These are phyloP conservation scores for Talaromyces stipitatus DNA, from an alignment of 495 filamentous ascomycete species.

Conservation along the genomic window DNA sequence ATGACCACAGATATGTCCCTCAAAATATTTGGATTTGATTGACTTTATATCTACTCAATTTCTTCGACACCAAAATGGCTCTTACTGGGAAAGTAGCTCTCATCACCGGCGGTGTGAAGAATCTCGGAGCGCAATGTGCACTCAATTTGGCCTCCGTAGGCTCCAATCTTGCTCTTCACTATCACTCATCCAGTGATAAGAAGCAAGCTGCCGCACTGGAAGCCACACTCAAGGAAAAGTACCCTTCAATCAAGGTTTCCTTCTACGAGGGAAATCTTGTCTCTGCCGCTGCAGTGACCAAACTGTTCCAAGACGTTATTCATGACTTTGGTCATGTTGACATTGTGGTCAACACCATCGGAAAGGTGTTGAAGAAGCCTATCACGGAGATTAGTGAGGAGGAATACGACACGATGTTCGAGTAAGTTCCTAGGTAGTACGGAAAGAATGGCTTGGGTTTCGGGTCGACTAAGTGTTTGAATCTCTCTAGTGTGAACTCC, in stretches of 20 bases:
- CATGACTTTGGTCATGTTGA: conserved; percentile 36
- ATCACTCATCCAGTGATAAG: conserved; percentile 19
- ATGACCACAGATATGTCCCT: too few species aligned
- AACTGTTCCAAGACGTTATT: conserved; percentile 21
- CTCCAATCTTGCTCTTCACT: conserved; percentile 27
- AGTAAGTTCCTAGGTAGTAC: too few species aligned
- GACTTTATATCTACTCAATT: not conserved
- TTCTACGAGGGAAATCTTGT: conserved; percentile 28
- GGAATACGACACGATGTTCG: conserved; percentile 41
- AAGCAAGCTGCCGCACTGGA: conserved; percentile 18
- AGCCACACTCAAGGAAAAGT: conserved; percentile 20
- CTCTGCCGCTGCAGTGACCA: conserved; percentile 19
- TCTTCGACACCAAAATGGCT: conserved; percentile 12
- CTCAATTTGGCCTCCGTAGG: conserved; percentile 17
- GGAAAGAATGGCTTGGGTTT: too few species aligned
- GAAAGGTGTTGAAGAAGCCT: conserved; percentile 37
- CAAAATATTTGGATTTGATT: not conserved
- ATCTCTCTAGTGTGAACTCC: conserved; percentile 31
- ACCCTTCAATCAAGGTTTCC: conserved; percentile 17
- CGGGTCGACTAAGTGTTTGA: too few species aligned
- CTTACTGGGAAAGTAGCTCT: conserved; percentile 41
- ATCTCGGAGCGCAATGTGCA: conserved; percentile 25
- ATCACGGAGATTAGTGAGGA: conserved; percentile 42
- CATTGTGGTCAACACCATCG: conserved; percentile 48
- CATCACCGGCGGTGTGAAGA: conserved; percentile 37